Evolutionary conservation across 192 early-diverging fungal species (phyloP), one percentile per base, ranked within the genome.

Genomic region (Podila epigama): DNA sequence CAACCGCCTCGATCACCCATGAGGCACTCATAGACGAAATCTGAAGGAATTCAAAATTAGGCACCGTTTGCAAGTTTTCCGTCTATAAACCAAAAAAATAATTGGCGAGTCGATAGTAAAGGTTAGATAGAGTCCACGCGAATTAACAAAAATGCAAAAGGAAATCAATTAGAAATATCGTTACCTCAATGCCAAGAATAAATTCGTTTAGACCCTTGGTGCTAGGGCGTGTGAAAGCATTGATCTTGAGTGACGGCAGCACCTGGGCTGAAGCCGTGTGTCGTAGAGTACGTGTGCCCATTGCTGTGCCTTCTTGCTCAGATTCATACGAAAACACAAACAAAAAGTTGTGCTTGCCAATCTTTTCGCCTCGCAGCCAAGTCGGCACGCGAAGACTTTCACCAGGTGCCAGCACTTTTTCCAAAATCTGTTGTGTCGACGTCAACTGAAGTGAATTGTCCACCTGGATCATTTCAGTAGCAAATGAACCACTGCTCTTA

Each of bases 181-280:
- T 11, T 64, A 96, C 85, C 86, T 99, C 97, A 37, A 99, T 88
- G 2, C 96, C 96, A 29, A 99, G 84, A 29, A 97, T 89, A 60
- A 94, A 96, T 68, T 97, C 95, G 70, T 90, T 88, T 8, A 94
- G 81, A 12, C 73, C 82, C n/a, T 75, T 84, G 22, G 87, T 81
- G 60, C 94, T 94, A 7, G 94, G 93, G 28, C 96, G 79, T 10
- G 96, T 95, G 78, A 99, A 97, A 0, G 96, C 94, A 68, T 96
- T 96, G 75, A 99, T 94, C 52, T 95, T 88, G 18, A 99, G 82
- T 5, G 96, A 96, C 10, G 96, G 94, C 37, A 86, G 75, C 3
- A 99, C 95, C 20, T 93, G 85, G 11, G 86, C 70, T 0, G 70
- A 35, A 6, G 89, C 37, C 28, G 85, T 81, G 80, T 89, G 87